Base-by-base conservation (phyloP, 441 rosid genomes). In the Theobroma grandiflorum region DNA sequence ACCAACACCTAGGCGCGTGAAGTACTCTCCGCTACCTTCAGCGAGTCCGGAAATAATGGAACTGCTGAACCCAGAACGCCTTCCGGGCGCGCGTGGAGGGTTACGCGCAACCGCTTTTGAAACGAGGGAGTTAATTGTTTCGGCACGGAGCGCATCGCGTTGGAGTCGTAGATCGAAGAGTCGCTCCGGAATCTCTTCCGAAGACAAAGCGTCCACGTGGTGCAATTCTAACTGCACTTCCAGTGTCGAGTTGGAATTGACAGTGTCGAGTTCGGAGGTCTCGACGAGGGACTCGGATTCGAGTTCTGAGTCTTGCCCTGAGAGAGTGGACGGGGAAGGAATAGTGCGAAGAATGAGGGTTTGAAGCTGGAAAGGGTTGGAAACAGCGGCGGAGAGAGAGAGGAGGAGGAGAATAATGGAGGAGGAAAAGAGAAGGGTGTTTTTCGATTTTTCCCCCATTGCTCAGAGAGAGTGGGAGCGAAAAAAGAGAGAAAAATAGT, bases 11-110 rank as follows among this genome's bases (percentile, higher is more conserved):
- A 96, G 74, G 84, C 98, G 91, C 79, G 95, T 91, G 88, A 96
- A 96, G 81, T 94, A 96, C 87, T 96, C 99, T 4, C 99, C 98
- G 74, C 97, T 93, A 12, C 98, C 98, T 69, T 91, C 97, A 1
- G 98, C 84, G 12, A 96, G 92, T 10, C 99, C 99, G 40, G 98
- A 96, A 55, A 89, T 85, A 1, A 96, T 89, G 3, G 93, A 89
- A 80, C 98, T 94, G 78, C 98, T 94, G 71, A 94, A 91, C 8
- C 93, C 93, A 18, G 78, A 16, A 10, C 84, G 12, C 79, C 88
- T 75, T 62, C 62, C 40, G 66, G 63, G 61, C 45, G 77, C 78
- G 75, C 79, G 85, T 9, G 88, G 52, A 75, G 40, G 45, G 66
- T 86, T 87, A 22, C 74, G 8, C 11, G 82, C 68, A 4, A 82